Percentiles rank a stretch among this genome's conserved stretches.
Evolutionary conservation across 2,329 filamentous ascomycete species (phyloP).

Genomic region (Diaporthe velutina): DNA sequence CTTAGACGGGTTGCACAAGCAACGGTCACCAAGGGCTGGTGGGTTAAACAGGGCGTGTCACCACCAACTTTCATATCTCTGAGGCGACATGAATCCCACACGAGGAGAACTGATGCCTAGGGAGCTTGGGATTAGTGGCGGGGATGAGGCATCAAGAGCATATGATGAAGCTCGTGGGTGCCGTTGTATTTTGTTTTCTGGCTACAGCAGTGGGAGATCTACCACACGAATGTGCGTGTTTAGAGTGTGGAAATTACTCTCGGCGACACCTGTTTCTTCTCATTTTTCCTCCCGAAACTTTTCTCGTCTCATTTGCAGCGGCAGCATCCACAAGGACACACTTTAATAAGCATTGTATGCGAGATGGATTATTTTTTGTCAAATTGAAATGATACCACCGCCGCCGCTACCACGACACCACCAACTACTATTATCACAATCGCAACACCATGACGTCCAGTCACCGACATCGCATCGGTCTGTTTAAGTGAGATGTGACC

Average conservation of each 20-base stretch:
- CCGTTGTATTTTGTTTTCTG: conserved; percentile 30
- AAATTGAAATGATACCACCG: conserved; percentile 30
- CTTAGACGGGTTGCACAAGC: conserved; percentile 12
- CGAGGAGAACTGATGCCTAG: background rate
- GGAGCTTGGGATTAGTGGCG: background rate
- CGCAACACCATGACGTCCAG: background rate
- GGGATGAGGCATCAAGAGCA: conserved; percentile 12
- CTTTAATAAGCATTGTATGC: conserved; percentile 38
- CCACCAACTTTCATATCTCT: background rate
- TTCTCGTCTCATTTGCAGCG: conserved; percentile 29
- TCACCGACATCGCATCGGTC: background rate
- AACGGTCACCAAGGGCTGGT: conserved; percentile 11
- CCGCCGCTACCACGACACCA: background rate
- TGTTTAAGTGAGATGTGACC: conserved; percentile 5
- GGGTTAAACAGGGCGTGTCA: background rate
- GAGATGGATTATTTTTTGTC: conserved; percentile 27
- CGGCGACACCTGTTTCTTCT: conserved; percentile 33
- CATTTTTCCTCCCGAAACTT: background rate
- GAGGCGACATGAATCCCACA: background rate
- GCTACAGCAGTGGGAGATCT: conserved; percentile 32
- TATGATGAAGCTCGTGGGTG: background rate
- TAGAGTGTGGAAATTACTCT: conserved; percentile 28
- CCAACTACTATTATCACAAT: background rate
- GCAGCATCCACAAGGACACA: conserved; percentile 33
- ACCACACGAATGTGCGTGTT: conserved; percentile 26